These are phyloP conservation scores for Neurospora sp. DNA, from an alignment of 495 filamentous ascomycete species.

Conservation along the genomic window DNA sequence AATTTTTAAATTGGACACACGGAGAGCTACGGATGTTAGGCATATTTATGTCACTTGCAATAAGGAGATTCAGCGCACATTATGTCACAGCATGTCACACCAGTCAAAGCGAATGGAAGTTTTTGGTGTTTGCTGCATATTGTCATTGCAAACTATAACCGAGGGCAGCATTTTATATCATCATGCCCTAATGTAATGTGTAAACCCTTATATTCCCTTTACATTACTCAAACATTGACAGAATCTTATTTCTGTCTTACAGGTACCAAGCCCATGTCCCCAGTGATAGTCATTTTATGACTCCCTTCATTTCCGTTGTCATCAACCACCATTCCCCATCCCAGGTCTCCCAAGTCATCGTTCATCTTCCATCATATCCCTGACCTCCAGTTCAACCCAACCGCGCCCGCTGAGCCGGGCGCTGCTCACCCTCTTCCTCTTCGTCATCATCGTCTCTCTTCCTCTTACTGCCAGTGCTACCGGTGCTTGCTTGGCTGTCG, in stretches of 20 bases:
- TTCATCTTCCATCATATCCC: background rate
- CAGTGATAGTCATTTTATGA: background rate
- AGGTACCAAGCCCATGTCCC: background rate
- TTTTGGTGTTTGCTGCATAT: background rate
- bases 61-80: too few relatives aligned
- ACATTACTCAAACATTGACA: background rate
- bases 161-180: background rate
- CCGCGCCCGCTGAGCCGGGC: background rate
- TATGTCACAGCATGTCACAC: background rate
- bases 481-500: background rate
- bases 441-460: background rate
- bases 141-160: background rate
- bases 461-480: background rate
- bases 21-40: accelerated
- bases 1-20: too few relatives aligned
- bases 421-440: background rate
- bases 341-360: background rate
- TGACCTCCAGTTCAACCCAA: accelerated
- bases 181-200: too few relatives aligned
- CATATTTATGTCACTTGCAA: background rate
- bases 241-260: background rate
- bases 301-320: background rate
- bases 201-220: background rate
- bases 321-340: background rate
- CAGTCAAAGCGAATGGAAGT: background rate